These are phyloP conservation scores for Botrytis medusae DNA, from an alignment of 2,329 filamentous ascomycete genomes.

Conservation along the genomic window DNA sequence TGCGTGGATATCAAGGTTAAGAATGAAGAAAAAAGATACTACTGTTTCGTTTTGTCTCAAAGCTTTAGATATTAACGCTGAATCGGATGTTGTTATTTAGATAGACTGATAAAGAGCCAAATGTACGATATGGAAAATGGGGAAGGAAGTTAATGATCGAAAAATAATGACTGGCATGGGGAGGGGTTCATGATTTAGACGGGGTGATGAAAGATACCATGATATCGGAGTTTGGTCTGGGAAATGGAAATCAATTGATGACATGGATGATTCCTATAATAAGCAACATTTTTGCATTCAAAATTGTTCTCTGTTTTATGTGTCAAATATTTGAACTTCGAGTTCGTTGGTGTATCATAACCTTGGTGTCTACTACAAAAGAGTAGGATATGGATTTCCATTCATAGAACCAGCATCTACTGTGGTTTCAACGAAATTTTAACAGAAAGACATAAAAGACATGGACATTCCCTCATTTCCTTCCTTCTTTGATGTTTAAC, in stretches of 20 bases:
- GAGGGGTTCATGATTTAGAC: background rate
- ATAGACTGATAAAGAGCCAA: background rate
- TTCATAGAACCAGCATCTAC: background rate
- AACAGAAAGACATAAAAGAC: background rate
- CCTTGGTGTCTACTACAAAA: background rate
- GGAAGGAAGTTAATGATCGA: background rate
- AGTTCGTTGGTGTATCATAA: too few relatives aligned
- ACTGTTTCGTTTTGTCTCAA: background rate
- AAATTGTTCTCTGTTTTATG: background rate
- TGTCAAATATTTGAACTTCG: background rate
- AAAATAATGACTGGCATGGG: background rate
- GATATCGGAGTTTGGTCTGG: too few relatives aligned
- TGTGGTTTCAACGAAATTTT: background rate
- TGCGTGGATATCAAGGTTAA: background rate
- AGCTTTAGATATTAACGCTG: background rate
- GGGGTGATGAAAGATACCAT: too few relatives aligned
- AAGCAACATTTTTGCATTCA: background rate
- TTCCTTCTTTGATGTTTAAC: background rate
- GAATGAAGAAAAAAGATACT: background rate
- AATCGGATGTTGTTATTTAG: background rate
- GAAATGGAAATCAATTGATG: too few relatives aligned
- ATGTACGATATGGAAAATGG: background rate
- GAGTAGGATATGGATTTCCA: background rate
- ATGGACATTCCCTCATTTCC: rapidly evolving
- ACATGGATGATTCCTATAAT: background rate